Base-by-base conservation (phyloP, 345 rosid species). In the Populus simonii region DNA sequence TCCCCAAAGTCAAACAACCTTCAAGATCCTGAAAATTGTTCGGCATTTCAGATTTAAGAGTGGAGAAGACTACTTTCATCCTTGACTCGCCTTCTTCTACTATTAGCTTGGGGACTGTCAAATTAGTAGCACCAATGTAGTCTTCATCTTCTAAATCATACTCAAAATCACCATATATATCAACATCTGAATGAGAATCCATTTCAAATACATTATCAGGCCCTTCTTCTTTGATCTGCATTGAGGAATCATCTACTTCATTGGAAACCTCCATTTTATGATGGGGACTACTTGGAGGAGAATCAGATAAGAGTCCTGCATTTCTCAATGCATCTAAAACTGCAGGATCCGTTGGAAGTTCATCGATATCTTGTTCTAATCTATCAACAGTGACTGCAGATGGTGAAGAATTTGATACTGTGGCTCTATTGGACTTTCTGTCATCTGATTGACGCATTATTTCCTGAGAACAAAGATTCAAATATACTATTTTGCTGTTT, bases 401-500 rank as follows among this genome's bases (percentile, higher is more conserved):
- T 20, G 75, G 67, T 59, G 84, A 79, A 75, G 87, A 70, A 84
- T 72, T 75, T 47, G 90, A 82, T 80, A 87, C 90, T 29, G 72
- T 76, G 43, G 82, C 71, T 68, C 68, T 70, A 61, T 53, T 18
- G 59, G 86, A 70, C 57, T 81, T 86, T 72, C 53, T 85, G 68
- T 78, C 81, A 70, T 87, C 90, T 41, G 91, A 86, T 71, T 70
- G 89, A 79, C 76, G 95, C 78, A 82, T 80, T 80, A 92, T 77
- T 83, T 92, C 96, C 85, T 89, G 99, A 72, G 99, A 93, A 85
- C 99, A 93, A 70, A 96, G 89, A 89, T 96, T 96, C 83, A 92
- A 66, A 82, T 96, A 96, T 18, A 93, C 94, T 66, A 90, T 74
- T 82, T 96, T 96, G 88, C 94, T 90, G 86, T 81, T 92, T 76